phyloP scores from a whole-genome alignment of 805 yeast genomes.

The Kuraishia floccosa region DNA sequence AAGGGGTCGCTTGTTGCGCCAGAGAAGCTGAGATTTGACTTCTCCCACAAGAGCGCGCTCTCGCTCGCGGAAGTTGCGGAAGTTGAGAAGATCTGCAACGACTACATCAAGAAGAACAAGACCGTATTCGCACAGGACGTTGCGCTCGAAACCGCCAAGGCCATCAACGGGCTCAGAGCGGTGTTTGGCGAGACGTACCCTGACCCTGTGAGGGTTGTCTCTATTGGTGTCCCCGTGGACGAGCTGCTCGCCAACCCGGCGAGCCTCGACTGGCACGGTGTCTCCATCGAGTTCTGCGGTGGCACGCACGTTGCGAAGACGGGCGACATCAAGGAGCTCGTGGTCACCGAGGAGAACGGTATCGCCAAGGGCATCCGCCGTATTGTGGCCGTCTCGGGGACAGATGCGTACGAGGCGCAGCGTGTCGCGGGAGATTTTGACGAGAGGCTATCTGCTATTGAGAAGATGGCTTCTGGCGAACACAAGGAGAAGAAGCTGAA shows the following conservation, averaged over 20 bases:
- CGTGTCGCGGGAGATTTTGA: conserved; percentile 67
- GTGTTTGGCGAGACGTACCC: conserved; percentile 99
- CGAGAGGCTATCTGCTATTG: conserved; percentile 45
- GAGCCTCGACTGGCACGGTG: conserved; percentile 62
- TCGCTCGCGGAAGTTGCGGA: conserved; percentile 56
- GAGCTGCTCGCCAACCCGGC: conserved; percentile 64
- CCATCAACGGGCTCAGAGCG: conserved; percentile 83
- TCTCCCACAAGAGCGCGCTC: conserved; percentile 84
- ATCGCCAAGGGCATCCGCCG: conserved; percentile 98
- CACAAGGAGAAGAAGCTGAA: conserved; percentile 75
- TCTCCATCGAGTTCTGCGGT: conserved; percentile 95
- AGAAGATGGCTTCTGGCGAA: conserved; percentile 57
- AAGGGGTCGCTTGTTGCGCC: conserved; percentile 95
- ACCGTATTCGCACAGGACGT: conserved; percentile 80
- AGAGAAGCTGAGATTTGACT: conserved; percentile 92
- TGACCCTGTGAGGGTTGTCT: conserved; percentile 96
- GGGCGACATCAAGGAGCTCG: conserved; percentile 84
- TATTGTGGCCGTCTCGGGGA: conserved; percentile 93
- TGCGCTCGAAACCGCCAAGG: conserved; percentile 56
- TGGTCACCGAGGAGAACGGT: conserved; percentile 89
- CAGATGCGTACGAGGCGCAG: conserved; percentile 85
- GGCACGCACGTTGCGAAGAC: conserved; percentile 96
- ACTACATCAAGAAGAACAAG: conserved; percentile 58
- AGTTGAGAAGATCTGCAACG: conserved; percentile 68
- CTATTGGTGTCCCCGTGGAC: conserved; percentile 86